phyloP scores from a whole-genome alignment of 140 eudicot genomes.

The Eryngium alpinum region DNA sequence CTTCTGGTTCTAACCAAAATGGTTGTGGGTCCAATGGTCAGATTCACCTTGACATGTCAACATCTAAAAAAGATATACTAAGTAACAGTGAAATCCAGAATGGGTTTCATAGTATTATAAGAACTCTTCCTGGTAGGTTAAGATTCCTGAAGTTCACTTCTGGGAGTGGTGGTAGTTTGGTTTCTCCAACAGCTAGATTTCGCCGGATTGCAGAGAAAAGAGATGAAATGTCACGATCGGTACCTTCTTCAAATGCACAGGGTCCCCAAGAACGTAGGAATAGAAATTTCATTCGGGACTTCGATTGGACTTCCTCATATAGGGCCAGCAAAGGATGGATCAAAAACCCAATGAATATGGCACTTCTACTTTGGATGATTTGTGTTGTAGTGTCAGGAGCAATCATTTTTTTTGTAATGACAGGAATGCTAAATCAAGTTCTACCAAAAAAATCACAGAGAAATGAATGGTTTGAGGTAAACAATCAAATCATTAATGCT shows the following conservation, averaged over 20 bases:
- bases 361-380: conserved; percentile 26
- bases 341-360: conserved; percentile 34
- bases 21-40: not conserved
- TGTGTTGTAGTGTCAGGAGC: conserved; percentile 37
- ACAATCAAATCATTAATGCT: conserved; percentile 37
- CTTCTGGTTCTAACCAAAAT: not conserved
- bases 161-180: conserved; percentile 8
- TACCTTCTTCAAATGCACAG: conserved; percentile 11
- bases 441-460: conserved; percentile 29
- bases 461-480: conserved; percentile 36
- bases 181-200: conserved; percentile 22
- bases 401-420: conserved; percentile 35
- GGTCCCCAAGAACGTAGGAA: conserved; percentile 13
- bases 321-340: conserved; percentile 27
- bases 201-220: conserved; percentile 14
- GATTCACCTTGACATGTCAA: conserved; percentile 21
- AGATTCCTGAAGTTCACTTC: conserved; percentile 12
- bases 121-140: conserved; percentile 13
- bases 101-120: not conserved
- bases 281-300: not conserved
- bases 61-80: conserved; percentile 25
- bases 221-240: conserved; percentile 20
- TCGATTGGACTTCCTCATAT: conserved; percentile 25
- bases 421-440: conserved; percentile 30
- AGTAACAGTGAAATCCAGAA: conserved; percentile 10